Conservation (phyloP, 345 rosid species). For the Aquilaria sinensis region DNA sequence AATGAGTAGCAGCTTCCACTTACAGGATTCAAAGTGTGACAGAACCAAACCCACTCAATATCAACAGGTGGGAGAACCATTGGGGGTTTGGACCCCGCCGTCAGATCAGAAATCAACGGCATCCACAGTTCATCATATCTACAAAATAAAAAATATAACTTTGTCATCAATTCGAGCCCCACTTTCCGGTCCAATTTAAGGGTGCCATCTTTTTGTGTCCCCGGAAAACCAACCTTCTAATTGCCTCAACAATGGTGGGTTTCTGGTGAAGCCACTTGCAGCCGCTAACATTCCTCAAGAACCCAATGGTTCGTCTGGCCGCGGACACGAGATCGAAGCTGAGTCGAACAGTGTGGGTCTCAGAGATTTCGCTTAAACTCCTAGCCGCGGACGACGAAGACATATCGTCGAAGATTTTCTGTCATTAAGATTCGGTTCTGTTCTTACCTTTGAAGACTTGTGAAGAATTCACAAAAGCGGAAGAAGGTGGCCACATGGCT, state of each 20-base stretch:
- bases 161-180: background rate
- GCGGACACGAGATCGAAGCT: conserved; percentile 68
- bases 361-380: conserved; percentile 63
- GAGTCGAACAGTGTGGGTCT: conserved; percentile 35
- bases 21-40: conserved; percentile 87
- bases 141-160: background rate
- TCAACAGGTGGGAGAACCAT: conserved; percentile 84
- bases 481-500: background rate
- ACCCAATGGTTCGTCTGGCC: conserved; percentile 47
- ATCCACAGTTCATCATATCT: conserved; percentile 96
- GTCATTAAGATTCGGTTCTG: background rate
- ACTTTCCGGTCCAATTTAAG: conserved; percentile 9
- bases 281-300: conserved; percentile 53
- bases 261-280: conserved; percentile 69
- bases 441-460: background rate
- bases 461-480: background rate
- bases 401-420: conserved; percentile 13
- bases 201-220: background rate
- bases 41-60: conserved; percentile 97
- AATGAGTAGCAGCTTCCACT: conserved; percentile 28
- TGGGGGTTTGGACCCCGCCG: conserved; percentile 57
- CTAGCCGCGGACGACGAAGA: conserved; percentile 12
- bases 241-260: conserved; percentile 47
- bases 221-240: conserved; percentile 48
- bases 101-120: conserved; percentile 83